Evolutionary conservation across 352 stramenopile species (phyloP).

Genomic region (Pelagophyceae sp.): DNA sequence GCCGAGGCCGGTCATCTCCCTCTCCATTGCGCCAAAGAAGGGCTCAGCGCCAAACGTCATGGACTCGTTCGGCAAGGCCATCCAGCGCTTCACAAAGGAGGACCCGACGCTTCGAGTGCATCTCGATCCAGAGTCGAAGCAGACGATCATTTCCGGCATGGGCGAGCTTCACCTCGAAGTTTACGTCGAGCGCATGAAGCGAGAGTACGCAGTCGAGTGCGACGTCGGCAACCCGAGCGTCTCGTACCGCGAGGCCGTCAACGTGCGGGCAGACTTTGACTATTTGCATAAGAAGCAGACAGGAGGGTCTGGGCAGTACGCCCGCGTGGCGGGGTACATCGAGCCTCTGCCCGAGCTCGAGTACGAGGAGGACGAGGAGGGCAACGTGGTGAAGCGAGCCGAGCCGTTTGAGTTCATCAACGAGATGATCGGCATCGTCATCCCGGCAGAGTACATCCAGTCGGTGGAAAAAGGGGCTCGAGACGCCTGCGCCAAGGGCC

Average conservation of each 20-base stretch:
- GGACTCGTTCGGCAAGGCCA: slow-evolving; percentile 82
- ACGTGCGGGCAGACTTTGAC: slow-evolving; percentile 83
- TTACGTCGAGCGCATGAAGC: slow-evolving; percentile 97
- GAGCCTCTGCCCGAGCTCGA: slow-evolving; percentile 72
- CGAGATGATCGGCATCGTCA: slow-evolving; percentile 92
- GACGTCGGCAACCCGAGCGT: slow-evolving; percentile 82
- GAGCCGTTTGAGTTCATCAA: slow-evolving; percentile 88
- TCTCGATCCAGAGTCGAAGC: slow-evolving; percentile 91
- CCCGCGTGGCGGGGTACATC: slow-evolving; percentile 89
- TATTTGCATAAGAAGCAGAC: slow-evolving; percentile 99
- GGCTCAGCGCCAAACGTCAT: slow-evolving; percentile 47
- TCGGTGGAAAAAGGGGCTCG: slow-evolving; percentile 92
- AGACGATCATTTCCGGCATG: slow-evolving; percentile 98
- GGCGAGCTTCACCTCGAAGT: slow-evolving; percentile 97
- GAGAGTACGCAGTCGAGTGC: slow-evolving; percentile 89
- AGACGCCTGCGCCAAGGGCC: slow-evolving; percentile 87
- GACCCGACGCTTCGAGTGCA: slow-evolving; percentile 93
- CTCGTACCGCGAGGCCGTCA: slow-evolving; percentile 97
- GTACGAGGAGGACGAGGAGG: slow-evolving; percentile 31
- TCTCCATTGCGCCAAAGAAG: slow-evolving; percentile 90
- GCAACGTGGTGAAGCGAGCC: not conserved
- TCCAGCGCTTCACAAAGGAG: slow-evolving; percentile 92
- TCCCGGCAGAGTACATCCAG: slow-evolving; percentile 94
- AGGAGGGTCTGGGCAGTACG: slow-evolving; percentile 91
- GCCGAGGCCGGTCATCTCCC: slow-evolving; percentile 93